Evolutionary conservation across 2,329 filamentous ascomycete species (phyloP).

Genomic region (Dactylellina parvicollis): DNA sequence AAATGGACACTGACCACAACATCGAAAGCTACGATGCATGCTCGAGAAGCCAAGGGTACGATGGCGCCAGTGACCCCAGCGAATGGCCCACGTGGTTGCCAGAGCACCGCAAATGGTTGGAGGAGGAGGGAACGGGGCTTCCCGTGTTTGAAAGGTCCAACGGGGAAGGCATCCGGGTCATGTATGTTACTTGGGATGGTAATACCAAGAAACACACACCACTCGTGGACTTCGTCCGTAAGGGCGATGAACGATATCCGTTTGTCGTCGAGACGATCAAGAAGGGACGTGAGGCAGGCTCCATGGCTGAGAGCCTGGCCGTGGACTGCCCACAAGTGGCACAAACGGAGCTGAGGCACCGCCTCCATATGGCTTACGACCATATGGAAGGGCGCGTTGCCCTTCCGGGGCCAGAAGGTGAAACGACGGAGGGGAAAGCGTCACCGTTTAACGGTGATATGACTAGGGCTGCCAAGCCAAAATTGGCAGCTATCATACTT

Average conservation of each 20-base stretch:
- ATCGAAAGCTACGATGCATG: too few relatives aligned
- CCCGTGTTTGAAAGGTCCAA: constrained; percentile 24
- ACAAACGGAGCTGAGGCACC: background rate
- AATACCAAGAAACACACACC: background rate
- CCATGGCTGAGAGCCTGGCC: background rate
- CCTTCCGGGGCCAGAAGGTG: background rate
- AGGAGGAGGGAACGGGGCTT: constrained; percentile 5
- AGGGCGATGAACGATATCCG: constrained; percentile 23
- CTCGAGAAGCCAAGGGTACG: too few relatives aligned
- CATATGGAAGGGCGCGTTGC: background rate
- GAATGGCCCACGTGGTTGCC: background rate
- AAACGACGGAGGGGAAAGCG: background rate
- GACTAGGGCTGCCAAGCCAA: background rate
- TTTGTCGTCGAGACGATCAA: constrained; percentile 10
- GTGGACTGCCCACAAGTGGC: constrained; percentile 4
- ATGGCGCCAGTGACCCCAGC: constrained; percentile 1
- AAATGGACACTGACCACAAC: too few relatives aligned
- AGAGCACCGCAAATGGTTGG: constrained; percentile 4
- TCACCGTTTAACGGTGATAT: background rate
- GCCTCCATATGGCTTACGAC: constrained; percentile 21
- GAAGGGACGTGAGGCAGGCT: background rate
- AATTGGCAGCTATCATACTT: background rate
- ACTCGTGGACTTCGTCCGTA: constrained; percentile 12
- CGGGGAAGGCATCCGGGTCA: constrained; percentile 9
- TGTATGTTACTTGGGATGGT: constrained; percentile 16